A percentile compares a stretch with the other conserved stretches of the same genome.
phyloP scores from a whole-genome alignment of 2,329 filamentous ascomycete species.

The Colletotrichum tropicale region DNA sequence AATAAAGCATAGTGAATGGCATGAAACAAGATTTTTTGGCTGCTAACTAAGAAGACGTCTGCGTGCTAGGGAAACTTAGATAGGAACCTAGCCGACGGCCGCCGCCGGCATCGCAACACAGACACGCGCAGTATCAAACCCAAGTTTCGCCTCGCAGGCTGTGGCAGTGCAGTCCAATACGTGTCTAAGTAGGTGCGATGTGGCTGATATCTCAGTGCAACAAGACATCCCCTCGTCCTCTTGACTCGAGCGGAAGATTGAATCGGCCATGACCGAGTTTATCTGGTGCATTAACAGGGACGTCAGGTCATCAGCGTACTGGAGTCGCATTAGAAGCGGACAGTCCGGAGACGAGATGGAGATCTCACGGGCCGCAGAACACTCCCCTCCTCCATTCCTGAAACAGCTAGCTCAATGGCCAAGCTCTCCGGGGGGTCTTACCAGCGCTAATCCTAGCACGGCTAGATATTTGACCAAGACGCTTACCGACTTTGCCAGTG shows the following conservation, averaged over 20 bases:
- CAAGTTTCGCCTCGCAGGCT: neutral
- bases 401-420: neutral
- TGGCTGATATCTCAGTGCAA: neutral
- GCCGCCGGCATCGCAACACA: neutral
- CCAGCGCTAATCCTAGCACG: neutral
- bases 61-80: neutral
- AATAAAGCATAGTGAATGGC: neutral
- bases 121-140: neutral
- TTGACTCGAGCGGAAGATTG: neutral
- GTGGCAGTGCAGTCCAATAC: neutral
- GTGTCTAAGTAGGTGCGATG: neutral
- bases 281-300: neutral
- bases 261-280: neutral
- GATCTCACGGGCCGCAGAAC: neutral
- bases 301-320: neutral
- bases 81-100: neutral
- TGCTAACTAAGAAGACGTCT: neutral
- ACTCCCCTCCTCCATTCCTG: neutral
- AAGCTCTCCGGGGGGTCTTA: neutral
- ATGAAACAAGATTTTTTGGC: neutral
- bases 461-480: neutral
- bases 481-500: neutral
- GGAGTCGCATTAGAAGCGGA: neutral
- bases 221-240: neutral
- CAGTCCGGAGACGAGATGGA: neutral